These are phyloP conservation scores for Lasiosphaeriaceae sp. DNA, from an alignment of 495 filamentous ascomycete species.

Conservation along the genomic window DNA sequence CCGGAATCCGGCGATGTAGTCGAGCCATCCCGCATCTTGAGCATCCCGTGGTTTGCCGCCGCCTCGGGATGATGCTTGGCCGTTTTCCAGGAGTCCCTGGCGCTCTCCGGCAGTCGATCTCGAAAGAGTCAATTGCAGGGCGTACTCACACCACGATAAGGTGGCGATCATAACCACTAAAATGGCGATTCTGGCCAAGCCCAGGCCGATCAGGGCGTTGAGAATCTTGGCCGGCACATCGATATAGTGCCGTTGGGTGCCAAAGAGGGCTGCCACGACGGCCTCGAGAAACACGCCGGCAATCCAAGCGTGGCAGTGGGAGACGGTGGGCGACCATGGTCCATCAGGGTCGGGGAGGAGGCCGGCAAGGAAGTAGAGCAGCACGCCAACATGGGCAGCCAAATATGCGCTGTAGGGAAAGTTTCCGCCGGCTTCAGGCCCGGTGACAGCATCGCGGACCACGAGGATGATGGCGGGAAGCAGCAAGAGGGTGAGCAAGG, in stretches of 20 bases:
- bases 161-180: constrained; percentile 27
- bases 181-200: constrained; percentile 21
- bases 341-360: constrained; percentile 33
- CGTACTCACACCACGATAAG: constrained; percentile 21
- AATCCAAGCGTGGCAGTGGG: constrained; percentile 28
- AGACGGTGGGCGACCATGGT: constrained; percentile 27
- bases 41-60: constrained; percentile 17
- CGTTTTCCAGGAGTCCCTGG: constrained; percentile 27
- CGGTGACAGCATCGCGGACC: constrained; percentile 18
- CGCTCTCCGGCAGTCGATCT: constrained; percentile 19
- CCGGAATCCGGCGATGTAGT: constrained; percentile 78
- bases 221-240: constrained; percentile 18
- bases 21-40: constrained; percentile 36
- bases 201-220: constrained; percentile 21
- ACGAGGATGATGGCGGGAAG: constrained; percentile 24
- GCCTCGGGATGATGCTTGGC: constrained; percentile 4
- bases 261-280: constrained; percentile 24
- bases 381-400: constrained; percentile 21
- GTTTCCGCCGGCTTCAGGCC: constrained; percentile 13
- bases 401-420: constrained; percentile 33
- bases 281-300: constrained; percentile 21
- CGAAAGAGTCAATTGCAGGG: constrained; percentile 16
- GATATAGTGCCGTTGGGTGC: constrained; percentile 17
- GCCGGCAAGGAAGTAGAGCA: constrained; percentile 31
- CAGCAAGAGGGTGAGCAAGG: constrained; percentile 20